These are phyloP conservation scores for Penicillium verrucosum DNA, from an alignment of 2,329 filamentous ascomycete genomes.

Conservation along the genomic window DNA sequence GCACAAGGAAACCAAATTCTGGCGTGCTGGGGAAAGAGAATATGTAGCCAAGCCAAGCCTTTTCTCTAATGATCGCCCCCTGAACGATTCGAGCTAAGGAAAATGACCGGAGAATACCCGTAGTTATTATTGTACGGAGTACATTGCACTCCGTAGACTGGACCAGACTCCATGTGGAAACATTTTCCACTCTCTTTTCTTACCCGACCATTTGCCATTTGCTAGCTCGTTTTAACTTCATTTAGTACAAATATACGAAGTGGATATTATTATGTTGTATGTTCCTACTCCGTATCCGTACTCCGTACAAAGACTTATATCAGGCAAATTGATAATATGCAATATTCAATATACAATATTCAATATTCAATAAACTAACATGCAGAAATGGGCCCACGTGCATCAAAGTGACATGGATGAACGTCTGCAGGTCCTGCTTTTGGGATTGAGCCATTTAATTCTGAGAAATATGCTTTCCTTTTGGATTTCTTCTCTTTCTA, in stretches of 20 bases:
- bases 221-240: not conserved
- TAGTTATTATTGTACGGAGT: not conserved
- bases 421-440: slow-evolving; percentile 4
- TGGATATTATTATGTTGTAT: not conserved
- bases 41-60: not conserved
- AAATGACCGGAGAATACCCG: slow-evolving; percentile 3
- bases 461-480: not conserved
- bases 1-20: not conserved
- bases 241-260: not conserved
- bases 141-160: not conserved
- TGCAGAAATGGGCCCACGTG: slow-evolving; percentile 10
- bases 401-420: slow-evolving; percentile 2
- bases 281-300: too few relatives aligned
- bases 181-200: not conserved
- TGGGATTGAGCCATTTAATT: slow-evolving; percentile 2
- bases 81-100: not conserved
- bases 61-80: not conserved
- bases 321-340: too few relatives aligned
- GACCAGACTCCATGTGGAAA: slow-evolving; percentile 1
- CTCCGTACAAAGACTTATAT: too few relatives aligned
- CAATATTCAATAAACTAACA: not conserved
- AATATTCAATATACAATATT: not conserved
- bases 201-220: not conserved
- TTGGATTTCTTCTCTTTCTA: not conserved
- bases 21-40: not conserved